phyloP scores from a whole-genome alignment of 2,329 filamentous ascomycete genomes.

The Trichoderma lentiforme region DNA sequence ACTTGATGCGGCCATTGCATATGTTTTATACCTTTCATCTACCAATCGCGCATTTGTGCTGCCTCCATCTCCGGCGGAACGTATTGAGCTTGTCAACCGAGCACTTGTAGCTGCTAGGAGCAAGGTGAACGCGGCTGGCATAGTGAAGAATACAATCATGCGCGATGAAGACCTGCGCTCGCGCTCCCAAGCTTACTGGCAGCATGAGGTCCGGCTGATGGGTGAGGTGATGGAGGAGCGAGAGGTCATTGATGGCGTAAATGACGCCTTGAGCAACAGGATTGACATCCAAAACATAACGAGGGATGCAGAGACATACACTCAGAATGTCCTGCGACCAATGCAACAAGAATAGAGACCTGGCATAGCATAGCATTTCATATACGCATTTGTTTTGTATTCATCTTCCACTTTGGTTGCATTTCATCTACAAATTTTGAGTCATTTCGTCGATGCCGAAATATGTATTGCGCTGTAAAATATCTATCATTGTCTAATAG shows the following conservation, averaged over 20 bases:
- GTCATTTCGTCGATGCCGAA: not conserved
- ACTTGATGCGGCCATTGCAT: slow-evolving; percentile 62
- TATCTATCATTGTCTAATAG: not conserved
- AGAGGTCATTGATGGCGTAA: slow-evolving; percentile 69
- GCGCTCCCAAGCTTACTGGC: slow-evolving; percentile 72
- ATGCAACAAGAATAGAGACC: slow-evolving; percentile 25
- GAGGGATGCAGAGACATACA: slow-evolving; percentile 62
- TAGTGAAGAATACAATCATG: slow-evolving; percentile 76
- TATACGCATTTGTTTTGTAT: not conserved
- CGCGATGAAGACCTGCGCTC: slow-evolving; percentile 69
- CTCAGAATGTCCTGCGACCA: slow-evolving; percentile 41
- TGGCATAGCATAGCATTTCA: slow-evolving; percentile 14
- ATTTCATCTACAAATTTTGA: not conserved
- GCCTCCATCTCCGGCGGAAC: slow-evolving; percentile 59
- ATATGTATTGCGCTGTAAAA: slow-evolving; percentile 4
- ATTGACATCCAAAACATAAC: slow-evolving; percentile 61
- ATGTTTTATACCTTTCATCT: slow-evolving; percentile 68
- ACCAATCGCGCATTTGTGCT: slow-evolving; percentile 75
- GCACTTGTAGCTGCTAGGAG: slow-evolving; percentile 58
- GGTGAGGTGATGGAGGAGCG: slow-evolving; percentile 73
- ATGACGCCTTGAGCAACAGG: slow-evolving; percentile 61
- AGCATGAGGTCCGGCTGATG: slow-evolving; percentile 69
- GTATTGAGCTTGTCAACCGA: slow-evolving; percentile 59
- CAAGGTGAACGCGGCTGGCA: slow-evolving; percentile 68
- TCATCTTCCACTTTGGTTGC: not conserved